Base-by-base conservation (phyloP, 2,329 filamentous ascomycete species). In the Colletotrichum gloeosporioides region DNA sequence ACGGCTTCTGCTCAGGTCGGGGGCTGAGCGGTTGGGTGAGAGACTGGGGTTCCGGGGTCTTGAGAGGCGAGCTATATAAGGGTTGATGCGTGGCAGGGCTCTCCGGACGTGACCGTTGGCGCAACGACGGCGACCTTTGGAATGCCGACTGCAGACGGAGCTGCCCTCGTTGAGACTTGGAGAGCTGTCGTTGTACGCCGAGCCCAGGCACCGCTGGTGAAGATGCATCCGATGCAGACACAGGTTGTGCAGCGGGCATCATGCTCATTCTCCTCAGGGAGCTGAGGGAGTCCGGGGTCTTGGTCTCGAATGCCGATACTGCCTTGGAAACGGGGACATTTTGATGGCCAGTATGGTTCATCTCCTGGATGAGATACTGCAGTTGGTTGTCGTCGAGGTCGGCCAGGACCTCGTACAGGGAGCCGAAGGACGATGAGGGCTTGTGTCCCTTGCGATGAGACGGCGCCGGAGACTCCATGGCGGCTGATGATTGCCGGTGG, bases 321-420 rank as follows among this genome's bases (percentile, higher is more conserved):
- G 74, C 74, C 74, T 76, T 64, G 31, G 65, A 64, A 13, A 76
- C 74, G 32, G 74, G 74, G 7, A 76, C 71, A 36, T 76, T 69
- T 25, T 73, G 74, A 18, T 76, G 74, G 29, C 74, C 74, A 16
- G 74, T 76, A 34, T 76, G 70, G 34, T 76, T 76, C 74, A 76
- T 76, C 74, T 76, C 74, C 49, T 76, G 74, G 70, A 76, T 76
- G 65, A 76, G 74, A n/a, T 76, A 76, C 64, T 76, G 74, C 22
- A 76, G 70, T 25, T 76, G 74, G 34, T 39, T 76, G 15, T 76
- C 74, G 29, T 76, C 74, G 18, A 76, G 74, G 71, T 76, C 74
- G 74, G 74, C 74, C 10, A 76, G 59, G 22, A 76, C 74, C 36
- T 74, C 74, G 44, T 76, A 76, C 12, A 76, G 31, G 12, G 74